Conservation (phyloP, 1,284 basidiomycete species). For the Cutaneotrichosporon mucoides region DNA sequence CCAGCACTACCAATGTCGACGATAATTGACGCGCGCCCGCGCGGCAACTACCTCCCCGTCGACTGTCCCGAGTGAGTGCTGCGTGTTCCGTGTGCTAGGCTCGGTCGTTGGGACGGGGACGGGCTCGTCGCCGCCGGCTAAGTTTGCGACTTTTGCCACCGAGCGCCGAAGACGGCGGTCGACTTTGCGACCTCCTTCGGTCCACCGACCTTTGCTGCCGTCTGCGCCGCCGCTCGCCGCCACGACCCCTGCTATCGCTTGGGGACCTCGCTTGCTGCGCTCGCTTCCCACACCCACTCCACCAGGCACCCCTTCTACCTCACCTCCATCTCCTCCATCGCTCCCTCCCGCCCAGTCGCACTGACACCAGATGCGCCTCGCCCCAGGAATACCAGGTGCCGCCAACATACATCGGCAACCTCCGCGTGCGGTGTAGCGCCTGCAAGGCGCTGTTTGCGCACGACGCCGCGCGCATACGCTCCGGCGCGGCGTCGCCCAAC, state of each 20-base stretch:
- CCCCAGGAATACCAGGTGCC: constrained; percentile 72
- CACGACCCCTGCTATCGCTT: too few relatives aligned
- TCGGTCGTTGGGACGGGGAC: too few relatives aligned
- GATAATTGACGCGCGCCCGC: constrained; percentile 45
- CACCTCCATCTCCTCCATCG: too few relatives aligned
- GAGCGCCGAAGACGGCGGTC: too few relatives aligned
- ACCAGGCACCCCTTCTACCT: too few relatives aligned
- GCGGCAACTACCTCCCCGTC: constrained; percentile 41
- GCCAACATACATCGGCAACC: constrained; percentile 59
- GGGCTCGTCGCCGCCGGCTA: too few relatives aligned
- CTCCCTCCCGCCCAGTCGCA: too few relatives aligned
- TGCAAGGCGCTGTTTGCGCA: constrained; percentile 48
- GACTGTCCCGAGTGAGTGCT: constrained; percentile 47
- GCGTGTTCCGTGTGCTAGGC: not conserved
- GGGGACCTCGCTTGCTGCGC: too few relatives aligned
- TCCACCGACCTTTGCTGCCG: not conserved
- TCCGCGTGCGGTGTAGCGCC: constrained; percentile 66
- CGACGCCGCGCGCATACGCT: constrained; percentile 22
- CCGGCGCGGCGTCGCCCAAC: not conserved
- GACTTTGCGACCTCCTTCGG: too few relatives aligned
- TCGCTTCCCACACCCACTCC: too few relatives aligned
- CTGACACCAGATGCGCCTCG: constrained; percentile 53
- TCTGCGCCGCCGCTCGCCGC: too few relatives aligned
- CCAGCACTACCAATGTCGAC: constrained; percentile 34
- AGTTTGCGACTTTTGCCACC: too few relatives aligned